These are phyloP conservation scores for Chaetomiaceae sp. DNA, from an alignment of 2,329 filamentous ascomycete genomes.

Conservation along the genomic window DNA sequence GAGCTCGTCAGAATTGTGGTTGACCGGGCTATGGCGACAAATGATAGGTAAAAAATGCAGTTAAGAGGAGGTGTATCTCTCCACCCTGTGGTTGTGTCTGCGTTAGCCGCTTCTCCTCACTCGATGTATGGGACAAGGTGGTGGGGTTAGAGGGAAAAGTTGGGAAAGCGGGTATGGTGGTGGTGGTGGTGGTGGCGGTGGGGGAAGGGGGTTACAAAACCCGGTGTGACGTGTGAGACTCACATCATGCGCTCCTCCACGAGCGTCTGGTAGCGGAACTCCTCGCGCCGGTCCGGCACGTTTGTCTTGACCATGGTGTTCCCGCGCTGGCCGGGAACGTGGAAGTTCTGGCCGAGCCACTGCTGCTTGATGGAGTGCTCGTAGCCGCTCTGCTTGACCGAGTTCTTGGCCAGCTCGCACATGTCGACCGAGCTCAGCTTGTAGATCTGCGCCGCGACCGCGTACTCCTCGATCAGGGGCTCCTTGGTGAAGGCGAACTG, in stretches of 20 bases:
- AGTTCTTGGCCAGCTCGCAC: conserved; percentile 96
- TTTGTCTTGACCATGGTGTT: conserved; percentile 96
- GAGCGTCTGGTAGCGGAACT: conserved; percentile 82
- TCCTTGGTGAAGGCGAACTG: conserved; percentile 99
- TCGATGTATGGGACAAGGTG: not conserved
- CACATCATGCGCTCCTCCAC: conserved; percentile 79
- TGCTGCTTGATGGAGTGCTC: conserved; percentile 82
- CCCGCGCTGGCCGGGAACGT: conserved; percentile 70
- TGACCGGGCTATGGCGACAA: too few species aligned
- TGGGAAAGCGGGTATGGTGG: too few species aligned
- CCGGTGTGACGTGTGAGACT: too few species aligned
- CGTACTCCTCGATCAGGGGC: conserved; percentile 95
- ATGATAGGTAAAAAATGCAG: too few species aligned
- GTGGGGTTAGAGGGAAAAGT: too few species aligned
- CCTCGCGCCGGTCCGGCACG: conserved; percentile 85
- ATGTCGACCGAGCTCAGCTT: conserved; percentile 96
- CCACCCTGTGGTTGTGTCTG: conserved; percentile 29
- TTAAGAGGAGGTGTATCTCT: conserved; percentile 39
- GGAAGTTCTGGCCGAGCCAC: conserved; percentile 79
- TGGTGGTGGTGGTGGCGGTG: too few species aligned
- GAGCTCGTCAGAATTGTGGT: too few species aligned
- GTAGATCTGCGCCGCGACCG: conserved; percentile 96
- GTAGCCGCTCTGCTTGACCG: conserved; percentile 89
- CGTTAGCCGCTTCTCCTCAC: conserved; percentile 5
- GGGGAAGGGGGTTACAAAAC: too few species aligned